Conservation (phyloP, 228 moss, liverwort and hornwort species). For the Sphagnum magellanicum region DNA sequence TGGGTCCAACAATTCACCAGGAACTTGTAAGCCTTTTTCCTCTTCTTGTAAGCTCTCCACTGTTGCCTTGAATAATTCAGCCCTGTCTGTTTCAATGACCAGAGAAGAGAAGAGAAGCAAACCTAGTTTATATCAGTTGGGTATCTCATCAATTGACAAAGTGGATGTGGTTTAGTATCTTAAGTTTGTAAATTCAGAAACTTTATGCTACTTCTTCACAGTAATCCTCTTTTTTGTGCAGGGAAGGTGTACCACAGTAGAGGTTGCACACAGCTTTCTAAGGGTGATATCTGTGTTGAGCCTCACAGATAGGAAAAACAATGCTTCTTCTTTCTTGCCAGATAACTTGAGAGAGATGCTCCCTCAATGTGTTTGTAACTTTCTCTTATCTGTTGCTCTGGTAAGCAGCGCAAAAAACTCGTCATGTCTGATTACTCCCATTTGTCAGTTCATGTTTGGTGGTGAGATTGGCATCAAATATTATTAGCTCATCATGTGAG, state of each 20-base stretch:
- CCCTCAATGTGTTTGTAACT: conserved; percentile 53
- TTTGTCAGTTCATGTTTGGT: not conserved
- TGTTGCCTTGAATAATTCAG: not conserved
- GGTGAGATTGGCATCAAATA: not conserved
- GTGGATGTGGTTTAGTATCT: not conserved
- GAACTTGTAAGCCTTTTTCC: conserved; percentile 64
- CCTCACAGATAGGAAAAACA: conserved; percentile 31
- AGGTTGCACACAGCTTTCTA: conserved; percentile 58
- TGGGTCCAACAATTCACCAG: conserved; percentile 48
- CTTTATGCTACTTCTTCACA: not conserved
- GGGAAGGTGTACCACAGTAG: conserved; percentile 36
- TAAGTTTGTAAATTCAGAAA: not conserved
- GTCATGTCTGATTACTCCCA: not conserved
- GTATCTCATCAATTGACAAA: not conserved
- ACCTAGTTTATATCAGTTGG: not conserved
- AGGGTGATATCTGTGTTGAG: conserved; percentile 60
- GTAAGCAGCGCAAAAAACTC: conserved; percentile 14
- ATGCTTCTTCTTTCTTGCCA: conserved; percentile 43
- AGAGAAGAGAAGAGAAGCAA: not conserved
- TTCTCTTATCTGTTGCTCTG: conserved; percentile 40
- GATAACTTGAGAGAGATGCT: conserved; percentile 39
- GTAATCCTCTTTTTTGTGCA: conserved; percentile 15
- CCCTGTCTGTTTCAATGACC: not conserved
- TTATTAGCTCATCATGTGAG: not conserved
- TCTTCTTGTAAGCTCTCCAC: not conserved